A percentile compares a stretch with the other conserved stretches of the same genome.
Conservation (phyloP, 805 yeast species). For the Hermanozyma aechmeae region DNA sequence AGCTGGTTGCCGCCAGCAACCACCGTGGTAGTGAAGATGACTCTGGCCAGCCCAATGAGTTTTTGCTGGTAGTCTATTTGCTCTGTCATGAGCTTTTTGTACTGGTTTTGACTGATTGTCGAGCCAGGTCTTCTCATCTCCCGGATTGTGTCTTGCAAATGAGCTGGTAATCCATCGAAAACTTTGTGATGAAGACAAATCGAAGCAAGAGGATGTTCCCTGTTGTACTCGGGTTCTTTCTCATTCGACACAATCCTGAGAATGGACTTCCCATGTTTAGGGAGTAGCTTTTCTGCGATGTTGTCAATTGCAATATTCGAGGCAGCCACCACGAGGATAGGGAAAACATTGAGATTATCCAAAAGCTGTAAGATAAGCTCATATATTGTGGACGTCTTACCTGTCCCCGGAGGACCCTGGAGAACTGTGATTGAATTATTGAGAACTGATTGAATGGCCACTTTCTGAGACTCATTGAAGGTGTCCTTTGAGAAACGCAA, state of each 20-base stretch:
- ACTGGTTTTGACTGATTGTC: constrained; percentile 25
- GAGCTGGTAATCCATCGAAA: constrained; percentile 37
- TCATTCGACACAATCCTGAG: neutral
- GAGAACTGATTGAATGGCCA: constrained; percentile 45
- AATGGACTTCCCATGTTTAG: neutral
- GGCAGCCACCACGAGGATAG: constrained; percentile 67
- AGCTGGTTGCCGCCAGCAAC: constrained; percentile 66
- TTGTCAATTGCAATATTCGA: constrained; percentile 71
- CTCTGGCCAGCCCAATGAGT: constrained; percentile 40
- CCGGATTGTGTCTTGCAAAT: constrained; percentile 31
- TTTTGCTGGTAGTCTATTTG: constrained; percentile 37
- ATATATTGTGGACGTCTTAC: constrained; percentile 35
- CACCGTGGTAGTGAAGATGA: constrained; percentile 84
- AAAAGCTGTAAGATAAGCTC: constrained; percentile 44
- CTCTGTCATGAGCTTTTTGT: constrained; percentile 39
- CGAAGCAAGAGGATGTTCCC: constrained; percentile 45
- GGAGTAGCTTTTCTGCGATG: constrained; percentile 50
- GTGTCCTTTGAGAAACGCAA: constrained; percentile 39
- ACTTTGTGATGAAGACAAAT: constrained; percentile 60
- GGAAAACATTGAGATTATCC: constrained; percentile 42
- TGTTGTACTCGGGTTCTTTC: constrained; percentile 23
- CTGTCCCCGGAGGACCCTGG: constrained; percentile 38
- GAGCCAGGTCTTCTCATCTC: constrained; percentile 28
- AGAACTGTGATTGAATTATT: constrained; percentile 40
- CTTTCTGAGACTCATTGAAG: constrained; percentile 51